phyloP scores from a whole-genome alignment of 1,139 yeast genomes.

The Tardiomyces blankii region DNA sequence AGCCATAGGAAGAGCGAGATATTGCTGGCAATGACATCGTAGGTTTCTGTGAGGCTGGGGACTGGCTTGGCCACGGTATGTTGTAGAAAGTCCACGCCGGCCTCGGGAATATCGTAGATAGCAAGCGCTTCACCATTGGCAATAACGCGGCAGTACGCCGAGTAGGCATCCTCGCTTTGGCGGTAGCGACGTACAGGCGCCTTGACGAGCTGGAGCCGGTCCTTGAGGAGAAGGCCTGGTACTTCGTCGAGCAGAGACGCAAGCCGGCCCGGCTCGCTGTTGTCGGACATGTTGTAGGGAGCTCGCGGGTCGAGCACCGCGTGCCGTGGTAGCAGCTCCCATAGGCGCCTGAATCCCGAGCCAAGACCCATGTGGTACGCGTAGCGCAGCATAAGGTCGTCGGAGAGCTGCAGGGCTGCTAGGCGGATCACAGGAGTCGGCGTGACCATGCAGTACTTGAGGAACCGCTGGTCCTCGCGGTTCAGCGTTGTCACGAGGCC shows the following conservation, averaged over 20 bases:
- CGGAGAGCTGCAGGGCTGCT: slow-evolving; percentile 6
- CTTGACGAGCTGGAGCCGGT: neutral
- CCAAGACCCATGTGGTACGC: neutral
- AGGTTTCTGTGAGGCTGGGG: neutral
- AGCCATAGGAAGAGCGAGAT: slow-evolving; percentile 69
- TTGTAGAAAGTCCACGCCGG: neutral
- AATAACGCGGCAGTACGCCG: slow-evolving; percentile 16
- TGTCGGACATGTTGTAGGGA: neutral
- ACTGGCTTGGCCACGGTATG: neutral
- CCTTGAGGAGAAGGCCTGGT: neutral
- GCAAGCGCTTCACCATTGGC: slow-evolving; percentile 6
- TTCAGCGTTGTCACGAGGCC: slow-evolving; percentile 18
- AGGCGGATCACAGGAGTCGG: slow-evolving; percentile 14
- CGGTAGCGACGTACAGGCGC: neutral
- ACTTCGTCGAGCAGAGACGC: neutral
- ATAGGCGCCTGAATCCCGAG: neutral
- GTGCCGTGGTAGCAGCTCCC: neutral
- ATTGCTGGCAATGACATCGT: neutral
- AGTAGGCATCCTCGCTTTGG: neutral
- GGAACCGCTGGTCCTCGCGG: slow-evolving; percentile 18
- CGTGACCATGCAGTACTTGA: slow-evolving; percentile 13
- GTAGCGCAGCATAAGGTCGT: neutral
- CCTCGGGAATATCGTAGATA: slow-evolving; percentile 14
- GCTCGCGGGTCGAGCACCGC: neutral
- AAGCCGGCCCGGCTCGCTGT: neutral